Percentiles rank a stretch among this genome's conserved stretches.
These are phyloP conservation scores for Lipomyces japonicus DNA, from an alignment of 805 yeast genomes.

Conservation along the genomic window DNA sequence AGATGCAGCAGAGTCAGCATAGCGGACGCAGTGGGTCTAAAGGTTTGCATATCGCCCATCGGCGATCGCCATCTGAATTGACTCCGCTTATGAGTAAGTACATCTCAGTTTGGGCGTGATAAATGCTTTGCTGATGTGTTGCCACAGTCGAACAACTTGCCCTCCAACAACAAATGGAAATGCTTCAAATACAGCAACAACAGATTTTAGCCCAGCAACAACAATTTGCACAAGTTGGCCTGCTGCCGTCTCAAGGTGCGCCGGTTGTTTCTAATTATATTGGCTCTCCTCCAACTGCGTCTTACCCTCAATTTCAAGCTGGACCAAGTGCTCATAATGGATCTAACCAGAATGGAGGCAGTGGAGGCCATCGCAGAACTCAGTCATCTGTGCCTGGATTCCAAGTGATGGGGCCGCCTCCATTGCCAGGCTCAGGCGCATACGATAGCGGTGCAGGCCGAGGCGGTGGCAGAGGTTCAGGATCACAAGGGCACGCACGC, in stretches of 20 bases:
- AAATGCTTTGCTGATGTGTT: neutral
- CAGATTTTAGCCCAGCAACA: conserved; percentile 72
- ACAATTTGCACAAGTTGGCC: conserved; percentile 37
- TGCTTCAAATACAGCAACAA: conserved; percentile 88
- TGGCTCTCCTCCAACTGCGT: conserved; percentile 12
- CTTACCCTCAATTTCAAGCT: conserved; percentile 12
- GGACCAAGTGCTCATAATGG: neutral
- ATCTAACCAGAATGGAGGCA: neutral
- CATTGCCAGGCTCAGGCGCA: conserved; percentile 4
- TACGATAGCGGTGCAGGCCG: conserved; percentile 11
- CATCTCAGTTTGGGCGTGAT: neutral
- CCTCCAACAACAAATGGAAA: conserved; percentile 86
- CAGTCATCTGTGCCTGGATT: conserved; percentile 35
- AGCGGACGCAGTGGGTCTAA: conserved; percentile 41
- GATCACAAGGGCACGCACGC: conserved; percentile 67
- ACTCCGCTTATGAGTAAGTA: conserved; percentile 77
- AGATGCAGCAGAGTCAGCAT: conserved; percentile 28
- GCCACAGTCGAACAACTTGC: conserved; percentile 57
- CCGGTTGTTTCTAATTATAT: conserved; percentile 13
- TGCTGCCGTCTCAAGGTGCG: conserved; percentile 27
- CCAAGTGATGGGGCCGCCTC: conserved; percentile 19
- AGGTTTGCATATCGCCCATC: conserved; percentile 88
- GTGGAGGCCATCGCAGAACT: conserved; percentile 37
- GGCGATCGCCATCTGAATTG: conserved; percentile 92
- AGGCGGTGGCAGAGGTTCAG: conserved; percentile 15